Conservation (phyloP, 2,329 filamentous ascomycete genomes). For the Sporothrix brasiliensis region DNA sequence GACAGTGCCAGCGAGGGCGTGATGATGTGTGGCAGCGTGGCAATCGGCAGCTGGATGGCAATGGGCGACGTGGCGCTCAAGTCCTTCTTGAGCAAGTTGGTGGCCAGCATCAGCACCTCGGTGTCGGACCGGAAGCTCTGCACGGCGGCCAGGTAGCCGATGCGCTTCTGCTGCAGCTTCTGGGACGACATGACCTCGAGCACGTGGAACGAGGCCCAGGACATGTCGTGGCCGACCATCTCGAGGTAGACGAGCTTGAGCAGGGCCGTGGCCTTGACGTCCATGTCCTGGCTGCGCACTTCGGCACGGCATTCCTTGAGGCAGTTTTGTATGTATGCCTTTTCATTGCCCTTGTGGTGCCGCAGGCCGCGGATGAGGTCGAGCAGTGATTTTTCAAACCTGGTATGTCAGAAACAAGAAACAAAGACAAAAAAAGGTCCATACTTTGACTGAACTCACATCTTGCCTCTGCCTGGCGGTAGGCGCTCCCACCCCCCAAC, state of each 20-base stretch:
- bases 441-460: conserved; percentile 16
- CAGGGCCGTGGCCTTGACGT: conserved; percentile 93
- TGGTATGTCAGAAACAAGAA: conserved; percentile 46
- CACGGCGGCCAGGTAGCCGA: conserved; percentile 91
- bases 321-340: conserved; percentile 90
- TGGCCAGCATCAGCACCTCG: conserved; percentile 95
- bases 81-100: conserved; percentile 96
- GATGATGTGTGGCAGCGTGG: conserved; percentile 91
- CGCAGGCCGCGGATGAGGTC: conserved; percentile 96
- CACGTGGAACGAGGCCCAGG: conserved; percentile 97
- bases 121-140: conserved; percentile 96
- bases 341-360: conserved; percentile 93
- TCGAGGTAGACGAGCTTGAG: conserved; percentile 96
- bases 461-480: conserved; percentile 25
- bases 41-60: conserved; percentile 81
- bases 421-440: background rate
- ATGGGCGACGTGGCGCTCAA: conserved; percentile 71
- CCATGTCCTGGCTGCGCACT: conserved; percentile 92
- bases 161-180: conserved; percentile 92
- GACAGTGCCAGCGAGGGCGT: conserved; percentile 91
- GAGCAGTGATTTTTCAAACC: conserved; percentile 99
- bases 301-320: conserved; percentile 94
- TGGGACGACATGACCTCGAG: conserved; percentile 97
- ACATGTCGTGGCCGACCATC: conserved; percentile 99
- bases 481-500: conserved; percentile 24